Base-by-base conservation (phyloP, 179 eudicot genomes). In the Beta macrorhiza region DNA sequence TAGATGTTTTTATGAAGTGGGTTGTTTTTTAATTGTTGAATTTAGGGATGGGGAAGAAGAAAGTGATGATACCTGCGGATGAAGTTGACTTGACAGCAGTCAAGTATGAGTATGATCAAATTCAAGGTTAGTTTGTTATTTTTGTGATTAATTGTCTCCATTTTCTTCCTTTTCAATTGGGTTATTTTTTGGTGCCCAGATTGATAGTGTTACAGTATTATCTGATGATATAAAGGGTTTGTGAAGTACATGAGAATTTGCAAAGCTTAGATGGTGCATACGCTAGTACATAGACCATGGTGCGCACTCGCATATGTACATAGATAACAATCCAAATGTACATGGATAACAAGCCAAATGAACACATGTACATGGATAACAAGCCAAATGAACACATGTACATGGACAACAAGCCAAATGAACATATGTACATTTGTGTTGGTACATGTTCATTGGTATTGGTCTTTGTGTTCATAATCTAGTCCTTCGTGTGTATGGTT, bases 11-110 rank as follows among this genome's bases (percentile, higher is more conserved):
- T 44, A 57, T 77, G 57, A 47, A 65, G 1, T 61, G 52, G 61
- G 68, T 44, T 74, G 51, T 61, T 68, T 70, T 12, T 52, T n/a
- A 29, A 42, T 72, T 56, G 55, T 73, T 69, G 19, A 2, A 51
- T 74, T 37, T 5, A 83, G 84, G 68, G 83, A 91, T 91, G 98
- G 95, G 89, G 86, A 90, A 90, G 85, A 92, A 88, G 92, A 86
- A 84, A 76, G 93, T 90, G 74, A 84, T 93, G 92, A 47, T 87
- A 58, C 93, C 93, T 70, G 95, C 91, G 16, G 84, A 82, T 77
- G 92, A 93, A 87, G 89, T 93, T 67, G 95, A 93, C 82, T 81
- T 90, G 82, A 81, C 87, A 57, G 77, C 89, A 3, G 91, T 89
- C 77, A 87, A 91, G 69, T 93, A 93, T 73, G 84, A 90, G 76